These are phyloP conservation scores for Bassia scoparia DNA, from an alignment of 148 eudicot species.

Conservation along the genomic window DNA sequence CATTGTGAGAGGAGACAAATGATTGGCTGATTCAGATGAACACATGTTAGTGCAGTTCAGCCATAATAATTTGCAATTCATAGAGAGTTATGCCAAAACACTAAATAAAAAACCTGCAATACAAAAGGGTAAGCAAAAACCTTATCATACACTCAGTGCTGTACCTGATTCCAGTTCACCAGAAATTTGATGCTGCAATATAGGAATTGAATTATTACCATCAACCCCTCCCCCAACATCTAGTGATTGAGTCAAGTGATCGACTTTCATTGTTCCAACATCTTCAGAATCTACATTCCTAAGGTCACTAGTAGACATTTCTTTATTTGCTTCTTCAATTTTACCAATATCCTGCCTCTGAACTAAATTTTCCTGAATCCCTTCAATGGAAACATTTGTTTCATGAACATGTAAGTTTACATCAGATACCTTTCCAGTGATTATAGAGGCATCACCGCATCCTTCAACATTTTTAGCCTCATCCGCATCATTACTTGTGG, in stretches of 20 bases:
- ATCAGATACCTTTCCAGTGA: slow-evolving; percentile 14
- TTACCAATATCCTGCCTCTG: slow-evolving; percentile 26
- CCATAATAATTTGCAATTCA: neutral
- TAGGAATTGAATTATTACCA: slow-evolving; percentile 22
- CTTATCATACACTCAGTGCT: slow-evolving; percentile 7
- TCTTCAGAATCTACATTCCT: slow-evolving; percentile 23
- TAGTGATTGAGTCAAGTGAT: slow-evolving; percentile 18
- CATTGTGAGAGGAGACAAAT: slow-evolving; percentile 16
- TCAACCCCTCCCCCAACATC: slow-evolving; percentile 26
- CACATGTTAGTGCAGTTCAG: neutral
- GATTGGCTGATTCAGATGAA: slow-evolving; percentile 20
- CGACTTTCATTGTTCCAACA: slow-evolving; percentile 23
- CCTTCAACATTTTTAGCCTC: slow-evolving; percentile 23
- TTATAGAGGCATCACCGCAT: slow-evolving; percentile 17
- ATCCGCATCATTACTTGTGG: slow-evolving; percentile 25
- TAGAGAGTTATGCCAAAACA: neutral
- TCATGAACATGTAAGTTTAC: slow-evolving; percentile 6
- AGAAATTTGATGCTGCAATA: slow-evolving; percentile 29
- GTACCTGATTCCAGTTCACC: slow-evolving; percentile 36
- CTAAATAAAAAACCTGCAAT: neutral
- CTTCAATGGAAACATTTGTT: slow-evolving; percentile 20
- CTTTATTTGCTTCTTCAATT: slow-evolving; percentile 22
- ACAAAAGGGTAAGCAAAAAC: neutral
- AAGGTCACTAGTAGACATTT: slow-evolving; percentile 24
- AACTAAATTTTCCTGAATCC: slow-evolving; percentile 16